Base-by-base conservation (phyloP, 177 flowering plant genomes). In the Vitis hybrid region DNA sequence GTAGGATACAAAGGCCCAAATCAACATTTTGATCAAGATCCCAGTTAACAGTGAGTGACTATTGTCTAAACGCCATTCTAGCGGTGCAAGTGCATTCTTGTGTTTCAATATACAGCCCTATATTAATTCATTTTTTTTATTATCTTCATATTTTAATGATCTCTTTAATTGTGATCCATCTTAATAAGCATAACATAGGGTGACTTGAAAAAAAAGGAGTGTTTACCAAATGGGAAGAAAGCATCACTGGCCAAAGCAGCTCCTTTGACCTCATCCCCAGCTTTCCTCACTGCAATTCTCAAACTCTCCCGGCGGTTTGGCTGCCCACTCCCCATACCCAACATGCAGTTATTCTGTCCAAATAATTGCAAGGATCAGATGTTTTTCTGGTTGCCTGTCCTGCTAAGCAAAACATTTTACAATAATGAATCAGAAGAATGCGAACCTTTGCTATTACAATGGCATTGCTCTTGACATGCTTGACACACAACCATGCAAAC, bases 281-380 rank as follows among this genome's bases (percentile, higher is more conserved):
- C 94, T 81, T 96, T 94, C 81, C 67, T 86, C 79, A 90, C 52
- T 11, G 99, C 99, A 77, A 96, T 89, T 77, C 98, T 85, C 76
- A 92, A 77, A 80, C 99, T 96, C 83, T 96, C 99, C 65, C 79
- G 50, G 53, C 98, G 97, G 75, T 96, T 96, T 60, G 98, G 99
- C 72, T 94, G 99, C 68, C 98, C 99, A 64, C 99, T 96, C 51
- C 99, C 98, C 99, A 96, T 96, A 19, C 99, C 99, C 65, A 96
- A 66, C 99, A 94, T 94, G 62, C 99, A 85, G 70, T 94, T 89
- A 75, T 92, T 76, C 99, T 94, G 89, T 26, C 49, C 70, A 78
- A 70, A 76, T 5, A 10, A 53, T 15, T 7, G 33, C 7, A 55
- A 60, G 14, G 19, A 51, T 56, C 71, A 67, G 48, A 70, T n/a